A percentile compares a stretch with the other conserved stretches of the same genome.
phyloP scores from a whole-genome alignment of 768 basidiomycete genomes.

The Auricularia sp. region DNA sequence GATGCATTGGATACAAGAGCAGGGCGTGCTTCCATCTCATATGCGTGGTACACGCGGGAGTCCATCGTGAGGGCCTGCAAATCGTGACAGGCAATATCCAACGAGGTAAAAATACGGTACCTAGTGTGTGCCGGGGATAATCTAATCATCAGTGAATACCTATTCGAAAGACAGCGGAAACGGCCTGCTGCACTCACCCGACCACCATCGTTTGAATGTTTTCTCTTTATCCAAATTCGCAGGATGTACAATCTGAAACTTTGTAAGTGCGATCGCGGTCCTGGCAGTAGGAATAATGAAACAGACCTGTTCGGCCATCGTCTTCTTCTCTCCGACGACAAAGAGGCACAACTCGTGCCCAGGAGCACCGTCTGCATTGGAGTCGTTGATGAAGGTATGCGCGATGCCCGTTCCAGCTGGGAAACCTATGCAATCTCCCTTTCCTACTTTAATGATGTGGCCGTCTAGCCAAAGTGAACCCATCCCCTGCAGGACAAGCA shows the following conservation, averaged over 20 bases:
- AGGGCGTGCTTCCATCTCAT: background rate
- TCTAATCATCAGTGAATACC: background rate
- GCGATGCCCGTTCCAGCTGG: conserved; percentile 13
- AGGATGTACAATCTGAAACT: background rate
- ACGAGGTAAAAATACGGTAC: background rate
- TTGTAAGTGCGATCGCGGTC: too few relatives aligned
- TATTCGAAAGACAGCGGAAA: background rate
- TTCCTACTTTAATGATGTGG: conserved; percentile 3
- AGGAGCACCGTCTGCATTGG: conserved; percentile 8
- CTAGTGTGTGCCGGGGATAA: background rate
- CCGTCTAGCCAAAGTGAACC: conserved; percentile 13
- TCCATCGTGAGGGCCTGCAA: background rate
- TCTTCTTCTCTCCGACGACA: conserved; percentile 12
- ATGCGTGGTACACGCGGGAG: background rate
- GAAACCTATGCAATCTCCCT: conserved; percentile 13
- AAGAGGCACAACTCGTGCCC: conserved; percentile 11
- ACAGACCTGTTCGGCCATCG: background rate
- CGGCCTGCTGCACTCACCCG: background rate
- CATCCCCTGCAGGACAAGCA: conserved; percentile 10
- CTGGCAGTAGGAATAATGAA: too few relatives aligned
- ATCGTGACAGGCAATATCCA: background rate
- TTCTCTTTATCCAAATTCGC: background rate
- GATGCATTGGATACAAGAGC: too few relatives aligned
- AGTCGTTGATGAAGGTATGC: conserved; percentile 14
- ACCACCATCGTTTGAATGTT: background rate